A percentile compares a stretch with the other conserved stretches of the same genome.
These are phyloP conservation scores for Trichoderma aggressivum DNA, from an alignment of 2,329 filamentous ascomycete species.

Conservation along the genomic window DNA sequence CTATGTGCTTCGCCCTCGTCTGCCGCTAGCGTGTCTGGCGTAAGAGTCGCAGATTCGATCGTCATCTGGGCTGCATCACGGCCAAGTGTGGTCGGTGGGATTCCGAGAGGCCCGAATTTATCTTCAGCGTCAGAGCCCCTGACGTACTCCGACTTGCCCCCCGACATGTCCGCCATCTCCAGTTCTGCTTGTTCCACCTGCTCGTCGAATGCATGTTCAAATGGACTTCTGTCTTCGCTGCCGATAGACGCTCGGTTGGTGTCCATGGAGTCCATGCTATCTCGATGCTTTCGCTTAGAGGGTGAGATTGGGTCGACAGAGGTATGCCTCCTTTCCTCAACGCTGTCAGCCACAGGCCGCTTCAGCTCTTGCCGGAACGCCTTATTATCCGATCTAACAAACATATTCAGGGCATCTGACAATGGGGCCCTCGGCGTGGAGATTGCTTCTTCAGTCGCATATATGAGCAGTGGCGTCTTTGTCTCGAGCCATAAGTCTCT, in stretches of 20 bases:
- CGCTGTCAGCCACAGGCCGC: constrained; percentile 33
- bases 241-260: constrained; percentile 45
- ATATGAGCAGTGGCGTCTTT: constrained; percentile 48
- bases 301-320: constrained; percentile 42
- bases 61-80: constrained; percentile 23
- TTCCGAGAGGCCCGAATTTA: constrained; percentile 21
- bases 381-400: constrained; percentile 51
- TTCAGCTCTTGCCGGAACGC: constrained; percentile 49
- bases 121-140: constrained; percentile 19
- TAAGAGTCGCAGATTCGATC: constrained; percentile 27
- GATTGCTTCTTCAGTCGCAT: constrained; percentile 51
- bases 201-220: constrained; percentile 32
- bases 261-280: constrained; percentile 46
- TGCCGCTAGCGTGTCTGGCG: constrained; percentile 26
- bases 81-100: constrained; percentile 16
- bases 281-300: constrained; percentile 45
- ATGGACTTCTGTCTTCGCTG: constrained; percentile 36
- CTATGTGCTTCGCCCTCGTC: constrained; percentile 21
- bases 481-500: constrained; percentile 46
- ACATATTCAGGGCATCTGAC: constrained; percentile 41
- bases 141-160: constrained; percentile 17
- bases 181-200: constrained; percentile 24
- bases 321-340: constrained; percentile 21
- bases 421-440: constrained; percentile 34
- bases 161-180: constrained; percentile 29